These are phyloP conservation scores for Lentinula guzmanii DNA, from an alignment of 768 basidiomycete genomes.

Conservation along the genomic window DNA sequence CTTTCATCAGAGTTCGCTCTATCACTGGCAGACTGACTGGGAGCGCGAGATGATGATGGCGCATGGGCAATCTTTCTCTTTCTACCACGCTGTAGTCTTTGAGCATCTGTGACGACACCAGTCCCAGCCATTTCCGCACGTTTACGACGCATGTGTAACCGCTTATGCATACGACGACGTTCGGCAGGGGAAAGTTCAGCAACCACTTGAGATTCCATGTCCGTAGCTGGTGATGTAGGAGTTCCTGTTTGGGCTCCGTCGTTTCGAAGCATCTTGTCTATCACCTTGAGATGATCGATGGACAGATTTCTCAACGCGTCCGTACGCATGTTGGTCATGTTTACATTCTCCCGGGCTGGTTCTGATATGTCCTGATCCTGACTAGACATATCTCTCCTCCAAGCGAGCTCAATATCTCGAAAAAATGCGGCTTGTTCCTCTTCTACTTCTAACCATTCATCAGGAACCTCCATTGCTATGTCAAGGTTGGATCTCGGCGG, in stretches of 20 bases:
- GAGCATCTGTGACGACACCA: constrained; percentile 19
- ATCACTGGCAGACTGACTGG: neutral
- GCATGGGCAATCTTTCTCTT: constrained; percentile 11
- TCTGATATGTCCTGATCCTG: neutral
- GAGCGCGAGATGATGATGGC: constrained; percentile 12
- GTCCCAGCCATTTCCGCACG: constrained; percentile 45
- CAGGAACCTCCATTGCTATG: constrained; percentile 29
- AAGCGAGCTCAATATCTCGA: constrained; percentile 11
- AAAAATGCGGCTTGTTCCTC: constrained; percentile 21
- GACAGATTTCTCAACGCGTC: constrained; percentile 16
- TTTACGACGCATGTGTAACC: constrained; percentile 69
- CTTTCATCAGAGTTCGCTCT: neutral
- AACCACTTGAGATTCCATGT: neutral
- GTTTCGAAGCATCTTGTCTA: constrained; percentile 15
- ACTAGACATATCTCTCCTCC: neutral
- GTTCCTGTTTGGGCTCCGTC: neutral
- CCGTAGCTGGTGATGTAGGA: neutral
- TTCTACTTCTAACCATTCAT: constrained; percentile 27
- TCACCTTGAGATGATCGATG: constrained; percentile 14
- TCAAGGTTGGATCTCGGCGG: constrained; percentile 10
- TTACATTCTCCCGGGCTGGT: neutral
- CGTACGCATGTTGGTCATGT: neutral
- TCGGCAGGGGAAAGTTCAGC: constrained; percentile 37
- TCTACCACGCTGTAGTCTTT: constrained; percentile 33
- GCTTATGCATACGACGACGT: constrained; percentile 52